Evolutionary conservation across 164 flowering plant genomes (phyloP), one percentile per base, ranked within the genome.

Genomic region (Warburgia ugandensis): DNA sequence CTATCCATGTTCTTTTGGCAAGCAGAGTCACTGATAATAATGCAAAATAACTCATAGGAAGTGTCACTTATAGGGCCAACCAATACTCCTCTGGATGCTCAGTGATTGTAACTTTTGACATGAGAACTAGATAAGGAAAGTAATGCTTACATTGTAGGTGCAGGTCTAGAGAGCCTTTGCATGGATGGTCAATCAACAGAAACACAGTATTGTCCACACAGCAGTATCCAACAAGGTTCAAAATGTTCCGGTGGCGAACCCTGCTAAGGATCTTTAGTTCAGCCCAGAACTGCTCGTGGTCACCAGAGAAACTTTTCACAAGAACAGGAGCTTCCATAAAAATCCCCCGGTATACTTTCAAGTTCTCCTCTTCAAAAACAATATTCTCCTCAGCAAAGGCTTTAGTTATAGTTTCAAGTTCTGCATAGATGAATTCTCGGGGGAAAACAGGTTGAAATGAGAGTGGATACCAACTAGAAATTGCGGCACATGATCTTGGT

Each of bases 171-270:
- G 56, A 54, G 9, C 64, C 73, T 39, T 42, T 40, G 54, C 50
- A 38, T 6, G 77, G 70, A 20, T 48, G 63, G 27, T 73, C 77
- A 3, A 0, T 46, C 4, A 76, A 44, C 54, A 65, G 28, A 49
- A 48, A 65, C 58, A 55, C 12, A 13, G 42, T 57, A 46, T 45
- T 35, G 32, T 54, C 70, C 0, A 62, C 52, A 54, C 61, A 68
- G 65, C 80, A 73, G 51, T 68, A 70, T 5, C 80, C 80, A 45
- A 73, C 68, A 56, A 70, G 68, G 64, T 70, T 76, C 59, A 69
- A 47, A 43, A 73, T 68, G 40, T 66, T 73, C n/a, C 75, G 66
- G 32, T 73, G 80, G 52, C 68, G 66, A 8, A 73, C 62, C 36
- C 64, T 53, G 1, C 63, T 58, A 28, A 73, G 73, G 45, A 70